Percentiles rank a stretch among this genome's conserved stretches.
These are phyloP conservation scores for Ustilago sp. DNA, from an alignment of 1,284 basidiomycete species.

Conservation along the genomic window DNA sequence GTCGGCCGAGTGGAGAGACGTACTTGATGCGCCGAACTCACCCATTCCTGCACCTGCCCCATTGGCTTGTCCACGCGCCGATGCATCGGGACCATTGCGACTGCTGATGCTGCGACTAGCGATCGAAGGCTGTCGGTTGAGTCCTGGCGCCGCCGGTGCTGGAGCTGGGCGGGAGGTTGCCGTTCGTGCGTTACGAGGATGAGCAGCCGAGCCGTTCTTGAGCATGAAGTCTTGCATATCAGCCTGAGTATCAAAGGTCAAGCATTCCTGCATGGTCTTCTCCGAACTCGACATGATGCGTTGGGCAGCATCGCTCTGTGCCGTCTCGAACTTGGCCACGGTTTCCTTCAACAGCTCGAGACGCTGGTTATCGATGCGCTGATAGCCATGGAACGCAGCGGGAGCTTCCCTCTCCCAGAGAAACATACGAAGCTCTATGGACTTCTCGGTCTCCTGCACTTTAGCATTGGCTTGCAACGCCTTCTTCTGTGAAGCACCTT, in stretches of 20 bases:
- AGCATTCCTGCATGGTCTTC: conserved; percentile 59
- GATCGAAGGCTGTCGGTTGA: conserved; percentile 33
- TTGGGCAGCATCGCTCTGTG: conserved; percentile 61
- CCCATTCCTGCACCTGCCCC: conserved; percentile 40
- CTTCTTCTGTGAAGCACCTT: conserved; percentile 61
- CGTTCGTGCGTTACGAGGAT: conserved; percentile 29
- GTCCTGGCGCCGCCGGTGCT: conserved; percentile 2
- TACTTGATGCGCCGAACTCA: conserved; percentile 54
- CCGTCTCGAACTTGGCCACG: conserved; percentile 62
- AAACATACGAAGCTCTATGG: conserved; percentile 51
- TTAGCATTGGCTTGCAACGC: conserved; percentile 53
- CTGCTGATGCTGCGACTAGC: conserved; percentile 50
- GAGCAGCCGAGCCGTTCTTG: conserved; percentile 36
- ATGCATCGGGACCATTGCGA: conserved; percentile 29
- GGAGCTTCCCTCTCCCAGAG: conserved; percentile 62
- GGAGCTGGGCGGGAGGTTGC: conserved; percentile 14
- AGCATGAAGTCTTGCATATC: conserved; percentile 65
- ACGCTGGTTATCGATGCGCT: conserved; percentile 61
- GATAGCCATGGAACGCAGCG: conserved; percentile 60
- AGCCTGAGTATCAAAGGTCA: conserved; percentile 57
- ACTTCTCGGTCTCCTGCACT: conserved; percentile 55
- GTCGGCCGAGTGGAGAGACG: conserved; percentile 54
- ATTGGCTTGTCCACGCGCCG: conserved; percentile 29
- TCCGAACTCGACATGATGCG: conserved; percentile 59
- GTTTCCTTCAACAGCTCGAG: conserved; percentile 63